Evolutionary conservation across 768 basidiomycete species (phyloP).

Genomic region (Pleurotus cornucopiae): DNA sequence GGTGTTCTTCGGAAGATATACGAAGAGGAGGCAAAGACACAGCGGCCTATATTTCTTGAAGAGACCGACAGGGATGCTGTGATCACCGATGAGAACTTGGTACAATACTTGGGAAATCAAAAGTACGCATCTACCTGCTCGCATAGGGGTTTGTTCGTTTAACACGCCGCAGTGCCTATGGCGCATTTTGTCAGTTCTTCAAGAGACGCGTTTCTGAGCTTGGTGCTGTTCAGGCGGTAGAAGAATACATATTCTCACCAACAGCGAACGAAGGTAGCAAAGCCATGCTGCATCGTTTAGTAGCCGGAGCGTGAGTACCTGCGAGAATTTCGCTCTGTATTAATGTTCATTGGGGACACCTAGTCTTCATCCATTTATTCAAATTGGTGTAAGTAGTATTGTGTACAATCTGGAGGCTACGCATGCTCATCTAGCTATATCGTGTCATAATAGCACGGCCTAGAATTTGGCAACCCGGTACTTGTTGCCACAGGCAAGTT

Average conservation of each 20-base stretch:
- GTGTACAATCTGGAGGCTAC: not conserved
- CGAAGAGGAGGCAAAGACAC: conserved; percentile 30
- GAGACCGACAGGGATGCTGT: conserved; percentile 28
- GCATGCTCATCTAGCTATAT: conserved; percentile 1
- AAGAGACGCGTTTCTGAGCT: conserved; percentile 28
- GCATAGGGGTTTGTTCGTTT: not conserved
- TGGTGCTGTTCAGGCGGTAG: conserved; percentile 36
- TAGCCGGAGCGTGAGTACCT: conserved; percentile 29
- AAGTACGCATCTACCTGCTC: conserved; percentile 26
- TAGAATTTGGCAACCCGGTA: conserved; percentile 47
- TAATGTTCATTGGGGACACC: not conserved
- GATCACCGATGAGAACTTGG: conserved; percentile 44
- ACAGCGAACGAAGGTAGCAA: conserved; percentile 27
- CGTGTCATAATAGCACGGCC: conserved; percentile 34
- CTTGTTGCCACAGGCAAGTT: conserved; percentile 44
- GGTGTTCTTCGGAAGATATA: conserved; percentile 46
- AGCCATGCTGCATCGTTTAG: conserved; percentile 30
- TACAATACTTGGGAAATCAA: conserved; percentile 42
- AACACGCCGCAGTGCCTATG: conserved; percentile 28
- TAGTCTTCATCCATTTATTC: conserved; percentile 55
- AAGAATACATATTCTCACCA: conserved; percentile 42
- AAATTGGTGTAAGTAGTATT: conserved; percentile 42
- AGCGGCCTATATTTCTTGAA: conserved; percentile 35
- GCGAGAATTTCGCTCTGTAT: not conserved
- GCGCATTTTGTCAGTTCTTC: conserved; percentile 35